Base-by-base conservation (phyloP, 768 basidiomycete species). In the Pisolithus sp. region DNA sequence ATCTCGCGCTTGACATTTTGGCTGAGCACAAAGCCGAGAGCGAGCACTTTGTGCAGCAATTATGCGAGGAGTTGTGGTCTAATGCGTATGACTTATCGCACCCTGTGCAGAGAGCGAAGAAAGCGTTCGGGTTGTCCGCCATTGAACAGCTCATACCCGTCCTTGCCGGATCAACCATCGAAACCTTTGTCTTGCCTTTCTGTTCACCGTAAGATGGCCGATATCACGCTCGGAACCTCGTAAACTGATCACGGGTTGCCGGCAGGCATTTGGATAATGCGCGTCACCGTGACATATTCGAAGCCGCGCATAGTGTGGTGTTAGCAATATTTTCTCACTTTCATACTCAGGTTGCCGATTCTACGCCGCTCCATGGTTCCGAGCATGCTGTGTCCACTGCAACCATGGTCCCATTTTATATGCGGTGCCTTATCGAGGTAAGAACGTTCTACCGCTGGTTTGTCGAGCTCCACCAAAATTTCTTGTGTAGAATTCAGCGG, bases 271-370 rank as follows among this genome's bases (percentile, higher is more conserved):
- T 91, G 26, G 74, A 71, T 49, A 76, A 83, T 51, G 57, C 81
- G 2, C 51, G 50, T 13, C 73, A 88, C 56, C 81, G 86, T 31
- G 86, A 92, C 56, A 81, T 81, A n/a, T 93, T 82, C 59, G 91
- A 94, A 64, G 86, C 89, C 0, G 82, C 90, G 1, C 92, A 93
- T 63, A 93, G 91, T 8, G 87, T 89, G 24, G 69, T 93, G 34
- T 72, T 94, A 13, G 76, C 90, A 4, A 73, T 90, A 38, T 85
- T 91, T 61, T 77, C 85, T 9, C 74, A 80, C 26, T 75, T 78
- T 58, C 75, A 79, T 54, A 68, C 64, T 18, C 44, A 63, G 48
- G 52, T 48, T 20, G 26, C 44, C 37, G n/a, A 34, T 20, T 23
- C 38, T 5, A 44, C 51, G 7, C 24, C 57, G 36, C 36, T 20